phyloP scores from a whole-genome alignment of 371 early-diverging fungal species.

The Circinella umbellata region DNA sequence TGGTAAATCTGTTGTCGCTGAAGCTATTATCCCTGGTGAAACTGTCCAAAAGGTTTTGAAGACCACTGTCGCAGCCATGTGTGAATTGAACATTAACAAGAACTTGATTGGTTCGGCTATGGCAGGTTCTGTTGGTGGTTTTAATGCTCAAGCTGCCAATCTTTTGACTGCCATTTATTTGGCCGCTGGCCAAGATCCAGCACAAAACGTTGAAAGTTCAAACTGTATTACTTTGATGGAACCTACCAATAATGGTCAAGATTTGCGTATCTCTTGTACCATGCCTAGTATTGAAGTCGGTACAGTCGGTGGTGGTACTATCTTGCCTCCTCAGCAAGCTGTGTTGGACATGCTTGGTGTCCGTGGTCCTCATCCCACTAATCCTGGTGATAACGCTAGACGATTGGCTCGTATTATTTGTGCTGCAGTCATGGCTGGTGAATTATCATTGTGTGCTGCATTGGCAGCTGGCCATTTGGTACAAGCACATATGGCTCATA shows the following conservation, averaged over 20 bases:
- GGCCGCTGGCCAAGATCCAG: conserved; percentile 97
- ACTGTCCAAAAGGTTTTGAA: conserved; percentile 87
- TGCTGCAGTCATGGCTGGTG: conserved; percentile 97
- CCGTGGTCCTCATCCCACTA: conserved; percentile 79
- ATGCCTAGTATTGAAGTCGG: conserved; percentile 98
- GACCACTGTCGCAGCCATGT: conserved; percentile 82
- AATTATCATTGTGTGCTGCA: conserved; percentile 88
- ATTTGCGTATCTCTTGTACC: conserved; percentile 86
- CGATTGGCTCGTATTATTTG: conserved; percentile 88
- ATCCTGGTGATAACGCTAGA: conserved; percentile 91
- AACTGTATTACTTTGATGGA: conserved; percentile 97
- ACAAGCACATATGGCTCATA: conserved; percentile 83
- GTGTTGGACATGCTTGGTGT: conserved; percentile 92
- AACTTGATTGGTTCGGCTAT: conserved; percentile 95
- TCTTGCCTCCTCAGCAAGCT: conserved; percentile 86
- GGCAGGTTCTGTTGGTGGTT: conserved; percentile 95
- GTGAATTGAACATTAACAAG: conserved; percentile 85
- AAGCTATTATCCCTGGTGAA: conserved; percentile 82
- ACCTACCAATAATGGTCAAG: conserved; percentile 75
- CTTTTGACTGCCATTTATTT: conserved; percentile 94
- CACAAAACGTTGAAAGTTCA: conserved; percentile 95
- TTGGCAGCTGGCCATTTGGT: conserved; percentile 89
- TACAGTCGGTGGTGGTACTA: conserved; percentile 96
- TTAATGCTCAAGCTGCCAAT: conserved; percentile 97
- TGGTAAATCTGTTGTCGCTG: conserved; percentile 94